Base-by-base conservation (phyloP, 306 rosid genomes). In the Prunus kanzakura region DNA sequence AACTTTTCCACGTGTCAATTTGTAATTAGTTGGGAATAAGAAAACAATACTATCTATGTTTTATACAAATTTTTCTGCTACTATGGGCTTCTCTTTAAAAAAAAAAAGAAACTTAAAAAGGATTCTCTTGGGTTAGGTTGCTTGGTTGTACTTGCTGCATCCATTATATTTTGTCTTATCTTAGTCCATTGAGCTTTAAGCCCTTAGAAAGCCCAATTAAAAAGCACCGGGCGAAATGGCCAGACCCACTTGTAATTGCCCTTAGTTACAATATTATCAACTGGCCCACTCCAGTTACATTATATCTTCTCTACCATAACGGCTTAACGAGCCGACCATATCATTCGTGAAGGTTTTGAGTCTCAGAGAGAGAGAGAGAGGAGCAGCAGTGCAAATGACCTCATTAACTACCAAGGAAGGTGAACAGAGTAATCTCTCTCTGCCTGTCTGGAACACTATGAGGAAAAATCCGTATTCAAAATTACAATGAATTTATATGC, bases 351-450 rank as follows among this genome's bases (percentile, higher is more conserved):
- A 29, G 61, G 12, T 11, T 6, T 29, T 1, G 15, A 13, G 75
- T 12, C 57, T 19, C 49, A 4, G 51, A 3, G 10, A 38, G 22
- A 2, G 4, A 38, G 22, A 2, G 4, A 38, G 22, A 2, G 4
- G 22, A 71, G 60, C 74, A 32, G 13, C 75, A 72, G 45, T 45
- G 63, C 72, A 35, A 68, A 93, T 89, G 95, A 85, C 86, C 4
- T 84, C 91, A 47, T 84, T 89, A 51, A 69, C 90, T 54, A 61
- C 84, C 58, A 66, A 81, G 73, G 72, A 78, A 64, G 86, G 78
- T 9, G 72, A 82, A 43, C 84, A 66, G 50, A 72, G 95, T 91
- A 73, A 55, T 56, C 52, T 62, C 64, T 43, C 67, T 66, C 58
- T 74, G 46, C 72, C 60, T 73, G 11, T 58, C 50, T 12, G 77